These are phyloP conservation scores for Trichophyton mentagrophytes DNA, from an alignment of 2,329 filamentous ascomycete genomes.

Conservation along the genomic window DNA sequence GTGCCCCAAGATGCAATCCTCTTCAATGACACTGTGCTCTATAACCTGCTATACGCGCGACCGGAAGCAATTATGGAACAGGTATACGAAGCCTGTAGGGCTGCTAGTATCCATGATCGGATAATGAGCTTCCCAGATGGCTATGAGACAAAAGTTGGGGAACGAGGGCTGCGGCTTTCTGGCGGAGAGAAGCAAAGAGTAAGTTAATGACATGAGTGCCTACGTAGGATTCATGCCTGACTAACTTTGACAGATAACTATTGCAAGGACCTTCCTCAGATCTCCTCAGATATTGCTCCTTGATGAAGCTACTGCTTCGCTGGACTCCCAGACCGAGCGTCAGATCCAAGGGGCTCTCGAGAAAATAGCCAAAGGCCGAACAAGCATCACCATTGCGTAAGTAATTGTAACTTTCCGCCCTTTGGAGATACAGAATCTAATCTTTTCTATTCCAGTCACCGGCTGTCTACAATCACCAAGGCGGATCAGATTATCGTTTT, in stretches of 20 bases:
- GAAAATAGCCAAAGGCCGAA: slow-evolving; percentile 35
- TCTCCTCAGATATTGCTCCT: slow-evolving; percentile 32
- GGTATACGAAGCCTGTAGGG: slow-evolving; percentile 23
- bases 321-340: slow-evolving; percentile 34
- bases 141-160: slow-evolving; percentile 24
- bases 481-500: slow-evolving; percentile 26
- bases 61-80: slow-evolving; percentile 18
- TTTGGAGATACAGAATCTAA: slow-evolving; percentile 18
- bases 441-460: slow-evolving; percentile 16
- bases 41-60: slow-evolving; percentile 50
- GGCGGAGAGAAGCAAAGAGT: slow-evolving; percentile 41
- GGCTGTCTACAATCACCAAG: slow-evolving; percentile 21
- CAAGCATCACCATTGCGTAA: slow-evolving; percentile 41
- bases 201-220: slow-evolving; percentile 15
- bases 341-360: slow-evolving; percentile 36
- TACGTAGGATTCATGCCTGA: too few species aligned
- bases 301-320: slow-evolving; percentile 40
- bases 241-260: slow-evolving; percentile 13
- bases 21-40: slow-evolving; percentile 55
- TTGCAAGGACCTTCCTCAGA: slow-evolving; percentile 33
- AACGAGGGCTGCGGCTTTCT: slow-evolving; percentile 16
- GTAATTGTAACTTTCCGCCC: slow-evolving; percentile 13
- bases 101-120: slow-evolving; percentile 28
- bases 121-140: slow-evolving; percentile 29
- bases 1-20: slow-evolving; percentile 64